phyloP scores from a whole-genome alignment of 768 basidiomycete genomes.

The Peribolospora baueri region DNA sequence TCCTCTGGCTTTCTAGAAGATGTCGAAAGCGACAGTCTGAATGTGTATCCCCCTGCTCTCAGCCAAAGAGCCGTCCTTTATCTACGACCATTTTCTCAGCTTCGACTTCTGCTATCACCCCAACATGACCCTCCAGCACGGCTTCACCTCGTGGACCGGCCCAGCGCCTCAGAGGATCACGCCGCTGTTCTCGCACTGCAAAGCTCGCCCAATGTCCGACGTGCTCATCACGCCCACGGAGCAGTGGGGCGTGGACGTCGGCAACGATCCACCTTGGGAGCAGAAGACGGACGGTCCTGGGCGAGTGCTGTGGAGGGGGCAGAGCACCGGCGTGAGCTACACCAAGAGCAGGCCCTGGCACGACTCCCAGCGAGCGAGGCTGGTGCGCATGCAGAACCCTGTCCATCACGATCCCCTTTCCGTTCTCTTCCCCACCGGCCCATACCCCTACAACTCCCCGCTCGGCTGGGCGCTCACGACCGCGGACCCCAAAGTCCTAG shows the following conservation, averaged over 20 bases:
- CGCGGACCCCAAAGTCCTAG: conserved; percentile 31
- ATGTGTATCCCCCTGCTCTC: no score
- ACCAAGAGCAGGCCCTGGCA: conserved; percentile 25
- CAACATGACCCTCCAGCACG: conserved; percentile 18
- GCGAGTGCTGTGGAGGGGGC: conserved; percentile 74
- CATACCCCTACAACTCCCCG: conserved; percentile 35
- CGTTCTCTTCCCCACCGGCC: conserved; percentile 30
- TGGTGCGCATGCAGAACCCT: conserved; percentile 20
- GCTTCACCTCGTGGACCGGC: conserved; percentile 15
- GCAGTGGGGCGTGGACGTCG: conserved; percentile 61
- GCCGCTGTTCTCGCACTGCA: conserved; percentile 70
- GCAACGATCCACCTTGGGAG: conserved; percentile 79
- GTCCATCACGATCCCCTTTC: neutral
- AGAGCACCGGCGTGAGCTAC: conserved; percentile 59
- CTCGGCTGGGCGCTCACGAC: conserved; percentile 33
- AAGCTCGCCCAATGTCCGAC: conserved; percentile 60
- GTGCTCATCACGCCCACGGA: conserved; percentile 91
- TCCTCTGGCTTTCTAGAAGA: no score
- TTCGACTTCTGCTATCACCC: conserved; percentile 22
- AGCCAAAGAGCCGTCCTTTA: conserved; percentile 15
- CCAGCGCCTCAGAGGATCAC: conserved; percentile 12
- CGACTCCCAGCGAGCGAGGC: conserved; percentile 24
- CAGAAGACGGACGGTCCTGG: conserved; percentile 41
- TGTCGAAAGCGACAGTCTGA: no score
- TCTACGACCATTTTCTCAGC: conserved; percentile 14